These are phyloP conservation scores for Dacryopinax spathularia DNA, from an alignment of 768 basidiomycete genomes.

Conservation along the genomic window DNA sequence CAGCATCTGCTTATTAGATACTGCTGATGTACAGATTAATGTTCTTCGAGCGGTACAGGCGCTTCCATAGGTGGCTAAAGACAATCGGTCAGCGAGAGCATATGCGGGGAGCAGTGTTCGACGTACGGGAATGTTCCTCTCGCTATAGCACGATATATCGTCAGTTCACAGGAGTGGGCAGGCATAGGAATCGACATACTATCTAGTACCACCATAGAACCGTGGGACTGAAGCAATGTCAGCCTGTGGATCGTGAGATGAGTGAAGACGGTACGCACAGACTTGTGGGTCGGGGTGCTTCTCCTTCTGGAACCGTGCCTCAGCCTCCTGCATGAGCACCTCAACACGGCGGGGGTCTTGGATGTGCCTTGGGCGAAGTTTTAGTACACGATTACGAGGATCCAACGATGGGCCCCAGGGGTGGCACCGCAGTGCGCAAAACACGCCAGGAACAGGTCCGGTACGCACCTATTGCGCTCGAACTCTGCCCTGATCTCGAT, in stretches of 20 bases:
- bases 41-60: background rate
- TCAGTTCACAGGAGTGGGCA: background rate
- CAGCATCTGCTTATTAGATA: too few relatives aligned
- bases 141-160: slow-evolving; percentile 16
- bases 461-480: slow-evolving; percentile 70
- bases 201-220: slow-evolving; percentile 89
- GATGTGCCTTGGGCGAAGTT: slow-evolving; percentile 46
- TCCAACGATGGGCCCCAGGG: slow-evolving; percentile 13
- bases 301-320: slow-evolving; percentile 49
- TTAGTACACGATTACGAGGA: slow-evolving; percentile 17
- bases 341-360: slow-evolving; percentile 73
- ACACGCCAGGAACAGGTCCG: background rate
- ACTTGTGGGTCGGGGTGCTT: slow-evolving; percentile 89
- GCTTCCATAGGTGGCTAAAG: slow-evolving; percentile 19
- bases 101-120: background rate
- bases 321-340: slow-evolving; percentile 61
- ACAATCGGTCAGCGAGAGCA: background rate
- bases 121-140: slow-evolving; percentile 28
- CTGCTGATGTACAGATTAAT: too few relatives aligned
- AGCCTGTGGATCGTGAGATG: slow-evolving; percentile 1
- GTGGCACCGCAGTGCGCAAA: slow-evolving; percentile 6
- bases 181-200: slow-evolving; percentile 39
- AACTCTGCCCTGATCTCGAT: slow-evolving; percentile 82
- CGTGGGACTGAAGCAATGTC: slow-evolving; percentile 41
- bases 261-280: slow-evolving; percentile 39